Conservation (phyloP, 2,329 filamentous ascomycete species). For the Exophiala mesophila region DNA sequence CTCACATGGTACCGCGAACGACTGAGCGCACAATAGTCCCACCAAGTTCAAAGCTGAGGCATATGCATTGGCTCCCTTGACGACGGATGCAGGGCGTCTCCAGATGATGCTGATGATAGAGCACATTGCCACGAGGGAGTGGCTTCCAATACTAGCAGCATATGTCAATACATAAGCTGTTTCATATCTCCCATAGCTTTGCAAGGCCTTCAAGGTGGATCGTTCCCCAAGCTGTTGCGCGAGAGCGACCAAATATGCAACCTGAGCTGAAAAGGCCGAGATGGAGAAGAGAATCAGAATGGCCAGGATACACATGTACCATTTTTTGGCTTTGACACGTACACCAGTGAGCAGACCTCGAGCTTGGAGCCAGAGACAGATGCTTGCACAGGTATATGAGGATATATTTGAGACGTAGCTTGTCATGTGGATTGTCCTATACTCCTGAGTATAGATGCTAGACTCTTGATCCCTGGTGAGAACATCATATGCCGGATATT, state of each 20-base stretch:
- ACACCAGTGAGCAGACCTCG: constrained; percentile 17
- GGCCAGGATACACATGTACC: constrained; percentile 12
- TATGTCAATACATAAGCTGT: constrained; percentile 10
- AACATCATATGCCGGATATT: constrained; percentile 14
- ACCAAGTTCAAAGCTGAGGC: constrained; percentile 21
- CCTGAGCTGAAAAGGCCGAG: constrained; percentile 5
- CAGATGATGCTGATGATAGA: constrained; percentile 18
- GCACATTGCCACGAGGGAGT: constrained; percentile 15
- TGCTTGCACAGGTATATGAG: constrained; percentile 13
- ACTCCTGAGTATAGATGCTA: constrained; percentile 15
- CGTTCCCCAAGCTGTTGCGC: constrained; percentile 6
- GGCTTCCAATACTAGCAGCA: constrained; percentile 18
- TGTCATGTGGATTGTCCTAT: constrained; percentile 9
- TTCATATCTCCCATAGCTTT: constrained; percentile 1
- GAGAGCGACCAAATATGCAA: constrained; percentile 15
- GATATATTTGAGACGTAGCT: constrained; percentile 7
- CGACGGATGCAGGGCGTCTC: constrained; percentile 13
- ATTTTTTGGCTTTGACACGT: constrained; percentile 3
- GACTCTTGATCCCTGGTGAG: constrained; percentile 13
- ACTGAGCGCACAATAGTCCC: constrained; percentile 18
- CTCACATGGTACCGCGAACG: constrained; percentile 21
- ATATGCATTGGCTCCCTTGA: constrained; percentile 13
- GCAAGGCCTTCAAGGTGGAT: background rate
- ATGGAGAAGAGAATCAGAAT: constrained; percentile 13
- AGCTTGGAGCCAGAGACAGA: constrained; percentile 21